Evolutionary conservation across 192 early-diverging fungal species (phyloP).

Genomic region (Mortierella hygrophila): DNA sequence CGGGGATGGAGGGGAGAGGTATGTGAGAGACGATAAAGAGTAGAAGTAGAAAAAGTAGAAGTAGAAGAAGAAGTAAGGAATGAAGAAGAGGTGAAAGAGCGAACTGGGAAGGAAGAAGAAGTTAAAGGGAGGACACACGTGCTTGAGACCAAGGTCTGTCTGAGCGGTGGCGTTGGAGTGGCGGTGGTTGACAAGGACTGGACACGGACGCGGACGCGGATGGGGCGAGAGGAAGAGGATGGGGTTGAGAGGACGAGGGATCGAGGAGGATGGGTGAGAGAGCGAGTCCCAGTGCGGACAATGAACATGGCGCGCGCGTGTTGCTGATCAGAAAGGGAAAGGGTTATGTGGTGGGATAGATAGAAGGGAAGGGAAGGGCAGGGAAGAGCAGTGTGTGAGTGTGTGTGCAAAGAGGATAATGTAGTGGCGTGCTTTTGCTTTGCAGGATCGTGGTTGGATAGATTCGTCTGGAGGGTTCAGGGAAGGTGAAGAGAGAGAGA

Average conservation of each 20-base stretch:
- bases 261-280: neutral
- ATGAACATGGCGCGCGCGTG: slow-evolving; percentile 45
- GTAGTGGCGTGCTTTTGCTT: no score
- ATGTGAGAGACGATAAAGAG: neutral
- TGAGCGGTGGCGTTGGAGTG: neutral
- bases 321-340: neutral
- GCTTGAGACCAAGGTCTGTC: neutral
- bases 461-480: no score
- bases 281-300: slow-evolving; percentile 47
- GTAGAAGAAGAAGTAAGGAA: neutral
- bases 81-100: slow-evolving; percentile 5
- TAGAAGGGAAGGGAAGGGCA: no score
- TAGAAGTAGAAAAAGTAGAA: neutral
- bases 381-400: neutral
- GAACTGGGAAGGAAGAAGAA: slow-evolving; percentile 1
- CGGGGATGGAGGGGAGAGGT: neutral
- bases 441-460: no score
- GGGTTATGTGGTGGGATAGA: neutral
- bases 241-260: slow-evolving; percentile 11
- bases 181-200: neutral
- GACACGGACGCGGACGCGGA: neutral
- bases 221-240: neutral
- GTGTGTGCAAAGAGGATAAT: no score
- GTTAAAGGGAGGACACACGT: neutral
- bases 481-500: no score